Base-by-base conservation (phyloP, 2,329 filamentous ascomycete species). In the Alternaria sp. region DNA sequence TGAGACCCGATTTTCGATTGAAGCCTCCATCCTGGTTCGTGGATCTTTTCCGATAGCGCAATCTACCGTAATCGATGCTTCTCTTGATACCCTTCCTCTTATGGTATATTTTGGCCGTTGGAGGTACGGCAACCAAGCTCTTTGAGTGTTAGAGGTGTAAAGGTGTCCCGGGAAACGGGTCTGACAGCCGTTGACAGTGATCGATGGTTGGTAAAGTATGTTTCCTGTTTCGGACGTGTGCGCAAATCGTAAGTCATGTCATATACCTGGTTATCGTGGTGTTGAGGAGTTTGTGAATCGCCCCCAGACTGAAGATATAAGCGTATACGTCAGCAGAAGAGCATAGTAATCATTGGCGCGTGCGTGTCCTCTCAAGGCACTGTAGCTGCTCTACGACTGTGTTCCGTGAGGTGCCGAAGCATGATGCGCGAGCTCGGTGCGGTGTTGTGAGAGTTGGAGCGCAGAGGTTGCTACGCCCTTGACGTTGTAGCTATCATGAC, bases 151-250 rank as follows among this genome's bases (percentile, higher is more conserved):
- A 53, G 52, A 47, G 18, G 5, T 42, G 32, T n/a, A 41, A 24
- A 44, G 34, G 5, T 24, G 42, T 42, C 36, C 49, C 49, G 18
- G 30, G 18, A 36, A 30, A n/a, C 38, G 34, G 49, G 20, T 58
- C 20, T 54, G 55, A 34, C 55, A 54, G 55, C 55, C 55, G 55
- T 59, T 49, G 53, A 39, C 56, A 4, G 36, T 42, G 18, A 59
- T 55, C 56, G 22, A 59, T 49, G 51, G 43, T 11, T 43, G 34
- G 22, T 43, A 20, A 3, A 4, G 22, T 36, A 5, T n/a, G 28
- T 24, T 59, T 44, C 56, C 51, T 39, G 32, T 59, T 54, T 59
- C 4, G 51, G 56, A 42, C 48, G 5, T 41, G 34, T 34, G 34
- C 12, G 44, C n/a, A 24, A 49, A 9, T 26, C 7, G 12, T 8